These are phyloP conservation scores for Cucurbita argyrosperma DNA, from an alignment of 306 rosid species.

Conservation along the genomic window DNA sequence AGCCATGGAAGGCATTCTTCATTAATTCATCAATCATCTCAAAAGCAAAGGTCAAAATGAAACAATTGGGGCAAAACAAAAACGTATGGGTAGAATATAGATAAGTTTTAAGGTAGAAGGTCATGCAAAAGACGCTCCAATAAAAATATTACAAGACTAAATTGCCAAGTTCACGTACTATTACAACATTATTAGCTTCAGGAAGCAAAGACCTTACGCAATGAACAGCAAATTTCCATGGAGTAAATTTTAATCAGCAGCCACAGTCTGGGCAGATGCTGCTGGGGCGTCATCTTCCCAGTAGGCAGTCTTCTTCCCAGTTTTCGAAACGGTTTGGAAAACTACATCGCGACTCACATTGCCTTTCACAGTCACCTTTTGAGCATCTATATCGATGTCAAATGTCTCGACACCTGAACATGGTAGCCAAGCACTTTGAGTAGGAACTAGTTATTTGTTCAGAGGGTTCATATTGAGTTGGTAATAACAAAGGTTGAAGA, in stretches of 20 bases:
- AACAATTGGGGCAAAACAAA: not conserved
- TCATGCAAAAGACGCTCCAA: slow-evolving; percentile 5
- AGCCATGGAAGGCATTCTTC: too few relatives aligned
- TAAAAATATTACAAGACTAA: slow-evolving; percentile 4
- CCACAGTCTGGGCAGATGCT: slow-evolving; percentile 18
- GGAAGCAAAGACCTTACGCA: not conserved
- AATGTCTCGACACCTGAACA: slow-evolving; percentile 73
- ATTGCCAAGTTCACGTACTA: not conserved
- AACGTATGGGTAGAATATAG: not conserved
- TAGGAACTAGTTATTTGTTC: not conserved
- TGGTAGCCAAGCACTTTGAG: not conserved
- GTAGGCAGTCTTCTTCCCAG: slow-evolving; percentile 75
- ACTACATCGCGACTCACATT: slow-evolving; percentile 51
- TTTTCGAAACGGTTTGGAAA: slow-evolving; percentile 63
- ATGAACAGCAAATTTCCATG: not conserved
- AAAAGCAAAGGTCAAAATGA: not conserved
- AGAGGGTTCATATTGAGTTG: not conserved
- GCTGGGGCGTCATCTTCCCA: slow-evolving; percentile 43
- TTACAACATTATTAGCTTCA: not conserved
- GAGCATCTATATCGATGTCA: slow-evolving; percentile 73
- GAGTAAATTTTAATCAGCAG: slow-evolving; percentile 23
- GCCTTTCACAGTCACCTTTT: slow-evolving; percentile 91
- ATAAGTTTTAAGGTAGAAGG: slow-evolving; percentile 6
- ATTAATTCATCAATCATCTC: too few relatives aligned
- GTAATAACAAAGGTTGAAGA: not conserved